These are phyloP conservation scores for Cyclaneusma minus DNA, from an alignment of 2,329 filamentous ascomycete genomes.

Conservation along the genomic window DNA sequence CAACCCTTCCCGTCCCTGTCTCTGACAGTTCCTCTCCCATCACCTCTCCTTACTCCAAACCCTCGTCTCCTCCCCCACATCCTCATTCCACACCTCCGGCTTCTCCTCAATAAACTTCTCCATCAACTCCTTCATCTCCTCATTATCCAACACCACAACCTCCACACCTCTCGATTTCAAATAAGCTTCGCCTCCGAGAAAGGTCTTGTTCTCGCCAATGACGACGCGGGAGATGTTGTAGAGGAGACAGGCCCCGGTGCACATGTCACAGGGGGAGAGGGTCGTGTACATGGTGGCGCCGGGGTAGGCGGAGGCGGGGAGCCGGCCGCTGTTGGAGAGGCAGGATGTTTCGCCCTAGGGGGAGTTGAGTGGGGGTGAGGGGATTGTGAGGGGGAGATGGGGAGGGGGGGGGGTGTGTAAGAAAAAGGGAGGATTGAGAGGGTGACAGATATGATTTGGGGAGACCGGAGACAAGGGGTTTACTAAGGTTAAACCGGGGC, in stretches of 20 bases:
- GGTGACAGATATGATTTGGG: no score
- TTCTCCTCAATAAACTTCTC: constrained; percentile 55
- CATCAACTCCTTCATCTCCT: constrained; percentile 54
- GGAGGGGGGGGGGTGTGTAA: neutral
- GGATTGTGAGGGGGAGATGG: no score
- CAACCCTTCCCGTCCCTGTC: no score
- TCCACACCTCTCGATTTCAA: constrained; percentile 53
- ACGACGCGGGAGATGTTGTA: constrained; percentile 63
- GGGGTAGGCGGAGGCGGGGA: constrained; percentile 52
- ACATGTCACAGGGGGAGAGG: constrained; percentile 69
- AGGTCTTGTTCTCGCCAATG: constrained; percentile 64
- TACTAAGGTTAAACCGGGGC: no score
- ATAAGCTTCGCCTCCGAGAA: constrained; percentile 58
- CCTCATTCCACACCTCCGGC: constrained; percentile 56
- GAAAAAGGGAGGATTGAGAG: no score
- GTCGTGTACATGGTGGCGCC: constrained; percentile 75
- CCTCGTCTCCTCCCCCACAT: constrained; percentile 34
- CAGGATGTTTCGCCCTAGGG: constrained; percentile 65
- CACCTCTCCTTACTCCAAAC: constrained; percentile 23
- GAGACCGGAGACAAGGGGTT: no score
- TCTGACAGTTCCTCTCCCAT: constrained; percentile 4
- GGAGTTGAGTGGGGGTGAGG: no score
- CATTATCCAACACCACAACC: constrained; percentile 52
- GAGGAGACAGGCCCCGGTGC: constrained; percentile 59
- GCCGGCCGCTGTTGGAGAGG: constrained; percentile 58